Base-by-base conservation (phyloP, 768 basidiomycete genomes). In the Leccinellum luteum region DNA sequence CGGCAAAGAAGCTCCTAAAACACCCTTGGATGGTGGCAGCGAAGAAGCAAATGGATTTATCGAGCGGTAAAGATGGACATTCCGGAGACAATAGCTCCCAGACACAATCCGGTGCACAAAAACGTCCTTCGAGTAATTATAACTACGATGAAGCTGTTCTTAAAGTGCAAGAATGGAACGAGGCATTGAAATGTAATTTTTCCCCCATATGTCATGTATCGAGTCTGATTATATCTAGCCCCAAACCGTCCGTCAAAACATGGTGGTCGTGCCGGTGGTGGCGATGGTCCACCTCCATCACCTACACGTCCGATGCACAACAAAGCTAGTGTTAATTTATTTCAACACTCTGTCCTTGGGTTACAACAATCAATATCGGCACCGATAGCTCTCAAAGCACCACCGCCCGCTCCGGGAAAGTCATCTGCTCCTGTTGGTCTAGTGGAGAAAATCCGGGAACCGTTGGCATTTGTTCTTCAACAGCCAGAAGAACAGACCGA, bases 111-210 rank as follows among this genome's bases (percentile, higher is more conserved):
- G 72, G 48, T 48, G 62, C 54, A 66, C 73, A 62, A 50, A 74
- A 72, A 56, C 76, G 82, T n/a, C 85, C 87, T 13, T 57, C 77
- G 51, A 86, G 85, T 66, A 94, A 91, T 66, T 92, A 90, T 69
- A 92, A 92, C 67, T 97, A 89, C 65, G 94, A 98, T 62, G 92
- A 98, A 66, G 94, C 91, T 19, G 92, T 99, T 32, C 78, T 93
- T 64, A 87, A 92, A 70, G 96, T 99, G 25, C 96, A 98, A 72
- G 93, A 98, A 73, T 99, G 96, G 95, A 99, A 99, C 66, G 92
- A 98, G 71, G 96, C 95, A 1, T 76, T 98, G 57, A 94, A 92
- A 74, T 94, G 92, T 94, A 70, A 66, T 4, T 48, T 12, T 30
- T 17, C 49, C 51, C 21, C 51, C 55, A 73, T 73, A 21, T 47